phyloP scores from a whole-genome alignment of 2,329 filamentous ascomycete genomes.

The Xylariaceae sp. region DNA sequence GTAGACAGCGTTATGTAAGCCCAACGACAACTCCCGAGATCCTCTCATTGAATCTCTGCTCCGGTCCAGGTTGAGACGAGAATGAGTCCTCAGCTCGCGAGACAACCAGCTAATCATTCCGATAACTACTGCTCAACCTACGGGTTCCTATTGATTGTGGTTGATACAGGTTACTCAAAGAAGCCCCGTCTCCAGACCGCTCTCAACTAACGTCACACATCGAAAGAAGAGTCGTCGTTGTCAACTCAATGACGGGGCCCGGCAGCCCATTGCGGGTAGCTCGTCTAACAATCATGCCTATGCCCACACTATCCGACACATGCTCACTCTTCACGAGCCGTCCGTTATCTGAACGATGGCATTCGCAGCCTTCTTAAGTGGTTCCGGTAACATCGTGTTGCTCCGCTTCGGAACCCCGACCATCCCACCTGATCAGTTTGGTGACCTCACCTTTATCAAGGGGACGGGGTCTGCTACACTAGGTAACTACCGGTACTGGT shows the following conservation, averaged over 20 bases:
- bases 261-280: slow-evolving; percentile 9
- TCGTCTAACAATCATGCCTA: not conserved
- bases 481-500: not conserved
- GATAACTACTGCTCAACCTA: not conserved
- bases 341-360: slow-evolving; percentile 9
- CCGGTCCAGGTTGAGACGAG: not conserved
- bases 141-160: not conserved
- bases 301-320: slow-evolving; percentile 6
- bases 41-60: not conserved
- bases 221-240: not conserved
- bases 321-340: slow-evolving; percentile 3
- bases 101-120: not conserved
- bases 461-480: slow-evolving; percentile 3
- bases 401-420: slow-evolving; percentile 23
- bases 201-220: slow-evolving; percentile 11
- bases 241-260: slow-evolving; percentile 18
- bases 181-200: not conserved
- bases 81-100: not conserved
- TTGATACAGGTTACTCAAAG: not conserved
- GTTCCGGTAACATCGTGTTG: slow-evolving; percentile 20
- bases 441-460: slow-evolving; percentile 20
- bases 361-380: slow-evolving; percentile 15
- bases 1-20: not conserved
- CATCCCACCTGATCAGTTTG: slow-evolving; percentile 23
- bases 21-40: not conserved